Base-by-base conservation (phyloP, 1,139 yeast species). In the Blastobotrys serpentis region DNA sequence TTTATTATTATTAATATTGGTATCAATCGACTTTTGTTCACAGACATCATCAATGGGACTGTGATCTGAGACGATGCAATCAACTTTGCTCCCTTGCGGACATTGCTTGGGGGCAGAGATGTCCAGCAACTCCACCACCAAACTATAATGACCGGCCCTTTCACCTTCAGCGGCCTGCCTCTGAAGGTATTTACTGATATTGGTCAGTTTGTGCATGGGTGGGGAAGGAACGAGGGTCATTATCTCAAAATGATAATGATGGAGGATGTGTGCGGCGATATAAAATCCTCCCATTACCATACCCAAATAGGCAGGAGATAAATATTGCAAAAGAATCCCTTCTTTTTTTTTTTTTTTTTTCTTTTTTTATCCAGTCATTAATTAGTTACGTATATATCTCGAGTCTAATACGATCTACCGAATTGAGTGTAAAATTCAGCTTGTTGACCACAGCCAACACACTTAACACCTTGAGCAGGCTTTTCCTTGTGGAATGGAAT, bases 401-500 rank as follows among this genome's bases (percentile, higher is more conserved):
- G n/a, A n/a, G 40, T 36, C 40, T 63, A 92, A 70, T 92, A 92
- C 43, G 96, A 86, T 76, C 98, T 85, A 65, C 98, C 98, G 66
- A 92, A 92, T 88, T 92, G 81, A 65, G 95, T 85, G 77, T 85
- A 89, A 65, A 79, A 79, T 56, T 79, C 69, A 44, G 98, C 98
- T 41, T 71, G 70, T 61, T 73, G 75, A 55, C 78, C 86, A 79
- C 98, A 92, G 16, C 65, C 65, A 56, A 88, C 84, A 82, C 98
- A 94, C 72, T 82, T 84, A 59, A 88, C 87, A 60, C 83, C 90
- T 55, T 70, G 74, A 69, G 80, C 79, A 69, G 90, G 78, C 61
- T 73, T 78, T 54, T 96, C 96, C 75, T 90, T 98, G 42, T 87
- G 86, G 65, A 83, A 83, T 57, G 98, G 98, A 70, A 90, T 89